A percentile compares a stretch with the other conserved stretches of the same genome.
Evolutionary conservation across 768 basidiomycete species (phyloP).

Genomic region (Punctularia strigosozonata): DNA sequence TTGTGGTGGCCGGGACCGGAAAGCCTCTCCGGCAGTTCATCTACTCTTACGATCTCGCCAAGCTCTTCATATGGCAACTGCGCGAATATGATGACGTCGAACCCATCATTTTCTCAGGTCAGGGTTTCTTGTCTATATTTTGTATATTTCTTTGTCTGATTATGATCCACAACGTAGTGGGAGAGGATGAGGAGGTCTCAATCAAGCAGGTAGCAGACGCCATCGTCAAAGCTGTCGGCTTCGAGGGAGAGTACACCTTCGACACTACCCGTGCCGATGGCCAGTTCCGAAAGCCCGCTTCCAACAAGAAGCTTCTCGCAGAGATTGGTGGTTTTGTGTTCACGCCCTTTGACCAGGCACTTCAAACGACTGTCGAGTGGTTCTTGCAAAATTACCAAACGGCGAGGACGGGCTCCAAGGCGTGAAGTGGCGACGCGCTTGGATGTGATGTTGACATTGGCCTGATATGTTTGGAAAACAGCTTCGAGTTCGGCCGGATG

Average conservation of each 20-base stretch:
- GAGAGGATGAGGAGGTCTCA: constrained; percentile 88
- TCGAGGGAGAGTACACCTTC: constrained; percentile 70
- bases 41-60: constrained; percentile 92
- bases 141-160: not conserved
- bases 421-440: no score
- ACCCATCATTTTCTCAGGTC: constrained; percentile 85
- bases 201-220: constrained; percentile 86
- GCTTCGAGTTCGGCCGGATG: no score
- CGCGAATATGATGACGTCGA: constrained; percentile 88
- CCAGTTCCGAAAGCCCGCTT: constrained; percentile 93
- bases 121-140: constrained; percentile 6
- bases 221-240: constrained; percentile 77
- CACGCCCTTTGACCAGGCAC: constrained; percentile 81
- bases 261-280: constrained; percentile 81
- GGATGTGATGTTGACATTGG: no score
- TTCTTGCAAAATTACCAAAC: constrained; percentile 72
- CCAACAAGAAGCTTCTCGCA: constrained; percentile 76
- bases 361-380: constrained; percentile 75
- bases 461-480: no score
- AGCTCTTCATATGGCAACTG: constrained; percentile 88
- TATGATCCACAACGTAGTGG: constrained; percentile 38
- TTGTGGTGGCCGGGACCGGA: constrained; percentile 82
- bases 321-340: constrained; percentile 78
- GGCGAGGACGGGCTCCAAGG: constrained; percentile 45
- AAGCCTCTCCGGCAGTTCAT: constrained; percentile 96